Conservation (phyloP, 2,329 filamentous ascomycete genomes). For the Aspergillus thermomutatus region DNA sequence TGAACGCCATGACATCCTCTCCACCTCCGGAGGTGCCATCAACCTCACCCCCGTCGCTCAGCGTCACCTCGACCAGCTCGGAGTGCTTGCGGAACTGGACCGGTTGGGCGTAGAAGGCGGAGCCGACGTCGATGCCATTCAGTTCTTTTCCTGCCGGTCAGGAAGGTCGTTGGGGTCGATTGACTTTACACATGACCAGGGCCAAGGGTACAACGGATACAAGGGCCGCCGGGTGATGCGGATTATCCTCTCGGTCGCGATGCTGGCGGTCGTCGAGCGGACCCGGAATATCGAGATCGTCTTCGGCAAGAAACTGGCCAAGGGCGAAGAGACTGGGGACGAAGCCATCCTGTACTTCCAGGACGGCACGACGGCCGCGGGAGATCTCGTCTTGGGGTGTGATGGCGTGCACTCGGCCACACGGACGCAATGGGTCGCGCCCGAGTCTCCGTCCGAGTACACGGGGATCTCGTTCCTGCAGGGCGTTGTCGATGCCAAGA, state of each 20-base stretch:
- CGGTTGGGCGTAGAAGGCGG: constrained; percentile 38
- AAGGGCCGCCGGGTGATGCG: constrained; percentile 43
- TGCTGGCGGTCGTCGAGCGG: constrained; percentile 39
- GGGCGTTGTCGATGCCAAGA: constrained; percentile 27
- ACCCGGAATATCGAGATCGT: constrained; percentile 35
- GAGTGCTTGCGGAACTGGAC: constrained; percentile 37
- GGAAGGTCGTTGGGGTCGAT: constrained; percentile 37
- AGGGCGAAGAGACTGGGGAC: constrained; percentile 31
- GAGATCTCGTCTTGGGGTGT: constrained; percentile 39
- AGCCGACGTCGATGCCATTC: constrained; percentile 39
- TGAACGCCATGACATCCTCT: constrained; percentile 40
- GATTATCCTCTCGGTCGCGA: constrained; percentile 38
- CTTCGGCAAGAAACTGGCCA: constrained; percentile 41
- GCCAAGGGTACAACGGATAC: constrained; percentile 38
- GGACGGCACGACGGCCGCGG: constrained; percentile 32
- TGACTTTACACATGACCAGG: constrained; percentile 35
- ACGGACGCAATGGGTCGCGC: constrained; percentile 37
- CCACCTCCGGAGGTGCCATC: constrained; percentile 44
- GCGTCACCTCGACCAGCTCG: constrained; percentile 41
- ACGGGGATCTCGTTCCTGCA: constrained; percentile 42
- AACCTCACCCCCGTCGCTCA: constrained; percentile 45
- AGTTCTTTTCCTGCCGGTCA: constrained; percentile 41
- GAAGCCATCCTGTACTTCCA: constrained; percentile 35
- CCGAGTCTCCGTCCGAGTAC: constrained; percentile 34
- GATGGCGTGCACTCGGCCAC: constrained; percentile 42